phyloP scores from a whole-genome alignment of 2,329 filamentous ascomycete species.

The Piedraia hortae region DNA sequence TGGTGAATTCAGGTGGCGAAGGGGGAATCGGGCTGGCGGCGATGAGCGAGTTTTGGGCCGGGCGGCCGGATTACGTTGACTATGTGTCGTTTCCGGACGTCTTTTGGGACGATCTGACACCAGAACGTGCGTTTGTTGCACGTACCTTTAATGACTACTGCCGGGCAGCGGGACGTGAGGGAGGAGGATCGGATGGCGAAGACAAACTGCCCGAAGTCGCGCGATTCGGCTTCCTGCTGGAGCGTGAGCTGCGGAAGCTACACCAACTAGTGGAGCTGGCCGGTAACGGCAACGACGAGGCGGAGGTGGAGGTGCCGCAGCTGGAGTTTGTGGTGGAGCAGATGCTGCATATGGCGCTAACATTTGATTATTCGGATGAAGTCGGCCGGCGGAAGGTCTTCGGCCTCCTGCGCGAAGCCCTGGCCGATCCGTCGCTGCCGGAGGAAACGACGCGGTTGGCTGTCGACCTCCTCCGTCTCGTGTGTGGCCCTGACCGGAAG shows the following conservation, averaged over 20 bases:
- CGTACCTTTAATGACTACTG: conserved; percentile 91
- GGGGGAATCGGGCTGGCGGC: conserved; percentile 77
- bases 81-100: conserved; percentile 37
- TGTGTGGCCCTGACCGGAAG: conserved; percentile 46
- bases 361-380: conserved; percentile 91
- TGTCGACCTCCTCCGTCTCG: conserved; percentile 53
- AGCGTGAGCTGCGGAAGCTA: conserved; percentile 47
- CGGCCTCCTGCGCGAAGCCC: conserved; percentile 54
- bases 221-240: conserved; percentile 61
- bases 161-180: conserved; percentile 29
- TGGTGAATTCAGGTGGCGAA: conserved; percentile 70
- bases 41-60: conserved; percentile 91
- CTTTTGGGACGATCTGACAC: conserved; percentile 57
- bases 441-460: conserved; percentile 80
- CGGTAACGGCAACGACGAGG: conserved; percentile 24
- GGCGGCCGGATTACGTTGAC: conserved; percentile 56
- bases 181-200: conserved; percentile 28
- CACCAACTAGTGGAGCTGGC: conserved; percentile 34
- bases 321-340: conserved; percentile 93
- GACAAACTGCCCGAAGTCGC: conserved; percentile 92
- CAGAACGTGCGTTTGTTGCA: conserved; percentile 70
- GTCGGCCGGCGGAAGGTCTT: conserved; percentile 93
- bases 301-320: conserved; percentile 60
- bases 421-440: conserved; percentile 65
- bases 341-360: conserved; percentile 69